These are phyloP conservation scores for Suillus lakei DNA, from an alignment of 768 basidiomycete species.

Conservation along the genomic window DNA sequence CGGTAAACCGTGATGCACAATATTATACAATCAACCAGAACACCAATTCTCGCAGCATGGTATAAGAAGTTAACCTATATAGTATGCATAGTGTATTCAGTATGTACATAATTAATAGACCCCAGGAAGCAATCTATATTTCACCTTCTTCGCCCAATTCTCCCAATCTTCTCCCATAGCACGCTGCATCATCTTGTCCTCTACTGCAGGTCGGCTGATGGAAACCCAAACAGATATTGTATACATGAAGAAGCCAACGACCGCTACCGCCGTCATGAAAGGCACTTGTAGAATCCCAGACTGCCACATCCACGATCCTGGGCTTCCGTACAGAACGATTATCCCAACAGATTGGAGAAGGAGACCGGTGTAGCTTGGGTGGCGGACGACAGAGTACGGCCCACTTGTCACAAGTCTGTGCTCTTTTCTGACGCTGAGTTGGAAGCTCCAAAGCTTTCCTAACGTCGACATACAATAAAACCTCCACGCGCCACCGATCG, in stretches of 20 bases:
- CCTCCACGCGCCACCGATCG: conserved; percentile 27
- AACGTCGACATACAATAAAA: conserved; percentile 27
- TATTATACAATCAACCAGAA: too few relatives aligned
- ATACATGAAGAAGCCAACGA: neutral
- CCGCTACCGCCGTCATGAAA: neutral
- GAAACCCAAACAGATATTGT: neutral
- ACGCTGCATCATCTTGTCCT: conserved; percentile 29
- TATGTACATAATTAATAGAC: conserved; percentile 23
- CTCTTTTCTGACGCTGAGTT: conserved; percentile 24
- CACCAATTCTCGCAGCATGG: too few relatives aligned
- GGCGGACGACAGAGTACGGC: conserved; percentile 34
- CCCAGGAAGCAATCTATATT: conserved; percentile 37
- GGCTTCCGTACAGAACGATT: conserved; percentile 4
- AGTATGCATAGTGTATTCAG: too few relatives aligned
- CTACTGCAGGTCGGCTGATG: conserved; percentile 23
- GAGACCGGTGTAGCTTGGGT: conserved; percentile 32
- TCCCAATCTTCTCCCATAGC: conserved; percentile 41
- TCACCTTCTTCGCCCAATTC: conserved; percentile 32
- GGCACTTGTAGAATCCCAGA: conserved; percentile 12
- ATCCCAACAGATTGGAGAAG: conserved; percentile 12
- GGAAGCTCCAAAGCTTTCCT: conserved; percentile 33
- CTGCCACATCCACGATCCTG: conserved; percentile 18
- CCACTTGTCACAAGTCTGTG: conserved; percentile 33
- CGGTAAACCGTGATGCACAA: too few relatives aligned
- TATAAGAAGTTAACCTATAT: too few relatives aligned